Evolutionary conservation across 106 monocot genomes (phyloP).

Genomic region (Triglochin maritima): DNA sequence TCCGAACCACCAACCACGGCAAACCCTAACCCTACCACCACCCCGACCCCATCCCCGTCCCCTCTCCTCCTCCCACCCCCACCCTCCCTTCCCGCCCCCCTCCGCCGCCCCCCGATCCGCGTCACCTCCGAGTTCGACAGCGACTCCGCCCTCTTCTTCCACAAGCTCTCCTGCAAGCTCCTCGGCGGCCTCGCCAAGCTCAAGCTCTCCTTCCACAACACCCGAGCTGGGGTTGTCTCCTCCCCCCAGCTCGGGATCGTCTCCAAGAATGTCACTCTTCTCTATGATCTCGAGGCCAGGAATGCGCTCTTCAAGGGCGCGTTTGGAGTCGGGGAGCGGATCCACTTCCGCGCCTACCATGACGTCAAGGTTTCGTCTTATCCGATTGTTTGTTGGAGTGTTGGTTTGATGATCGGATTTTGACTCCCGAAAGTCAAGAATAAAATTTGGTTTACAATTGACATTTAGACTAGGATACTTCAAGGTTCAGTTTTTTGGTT

Average conservation of each 20-base stretch:
- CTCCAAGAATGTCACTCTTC: constrained; percentile 41
- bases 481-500: not conserved
- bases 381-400: not conserved
- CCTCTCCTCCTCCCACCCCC: constrained; percentile 4
- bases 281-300: constrained; percentile 64
- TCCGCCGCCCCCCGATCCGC: constrained; percentile 39
- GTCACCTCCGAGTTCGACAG: constrained; percentile 91
- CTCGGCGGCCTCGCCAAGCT: constrained; percentile 79
- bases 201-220: constrained; percentile 75
- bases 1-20: not conserved
- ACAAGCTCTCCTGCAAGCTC: constrained; percentile 76
- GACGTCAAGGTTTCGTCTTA: constrained; percentile 52
- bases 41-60: not conserved
- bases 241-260: constrained; percentile 56
- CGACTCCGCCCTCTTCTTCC: constrained; percentile 45
- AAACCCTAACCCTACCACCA: not conserved
- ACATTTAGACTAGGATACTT: too few relatives aligned
- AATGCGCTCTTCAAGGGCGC: constrained; percentile 66
- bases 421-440: not conserved
- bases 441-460: too few relatives aligned
- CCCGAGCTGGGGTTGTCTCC: constrained; percentile 28
- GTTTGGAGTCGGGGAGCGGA: constrained; percentile 23
- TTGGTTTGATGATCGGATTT: not conserved
- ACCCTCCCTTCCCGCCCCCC: not conserved
- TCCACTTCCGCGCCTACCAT: constrained; percentile 47